Evolutionary conservation across 2,329 filamentous ascomycete species (phyloP).

Genomic region (Westerdykella sp.): DNA sequence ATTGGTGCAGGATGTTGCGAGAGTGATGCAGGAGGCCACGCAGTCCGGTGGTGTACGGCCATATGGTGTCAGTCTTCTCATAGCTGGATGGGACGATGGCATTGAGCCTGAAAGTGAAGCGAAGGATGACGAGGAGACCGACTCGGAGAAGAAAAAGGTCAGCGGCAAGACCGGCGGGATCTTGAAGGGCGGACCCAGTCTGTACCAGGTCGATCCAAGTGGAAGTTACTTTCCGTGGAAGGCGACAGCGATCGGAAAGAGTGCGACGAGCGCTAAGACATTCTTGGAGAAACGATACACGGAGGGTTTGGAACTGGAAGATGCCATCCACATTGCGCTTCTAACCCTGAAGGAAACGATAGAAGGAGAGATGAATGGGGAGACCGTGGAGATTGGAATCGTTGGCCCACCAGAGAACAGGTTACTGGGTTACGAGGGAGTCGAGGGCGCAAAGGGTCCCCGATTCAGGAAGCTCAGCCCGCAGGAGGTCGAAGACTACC

Average conservation of each 20-base stretch:
- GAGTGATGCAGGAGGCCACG: constrained; percentile 98
- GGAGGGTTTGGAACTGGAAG: constrained; percentile 91
- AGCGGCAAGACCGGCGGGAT: constrained; percentile 90
- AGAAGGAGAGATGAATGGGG: constrained; percentile 97
- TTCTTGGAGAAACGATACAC: constrained; percentile 99
- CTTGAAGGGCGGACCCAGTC: constrained; percentile 88
- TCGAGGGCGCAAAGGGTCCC: constrained; percentile 76
- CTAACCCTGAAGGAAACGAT: constrained; percentile 98
- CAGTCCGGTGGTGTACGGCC: constrained; percentile 96
- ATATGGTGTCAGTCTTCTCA: constrained; percentile 90
- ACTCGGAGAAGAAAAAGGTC: constrained; percentile 59
- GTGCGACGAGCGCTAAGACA: constrained; percentile 95
- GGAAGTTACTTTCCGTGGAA: constrained; percentile 99
- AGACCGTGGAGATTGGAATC: constrained; percentile 97
- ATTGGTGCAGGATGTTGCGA: constrained; percentile 95
- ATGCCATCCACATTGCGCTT: constrained; percentile 96
- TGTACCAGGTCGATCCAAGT: constrained; percentile 99
- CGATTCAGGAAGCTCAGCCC: constrained; percentile 92
- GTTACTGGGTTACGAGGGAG: constrained; percentile 83
- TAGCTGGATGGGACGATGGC: constrained; percentile 97
- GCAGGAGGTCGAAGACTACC: constrained; percentile 98
- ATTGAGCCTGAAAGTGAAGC: constrained; percentile 77
- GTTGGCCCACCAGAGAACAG: constrained; percentile 92
- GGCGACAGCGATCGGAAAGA: constrained; percentile 97
- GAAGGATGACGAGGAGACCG: constrained; percentile 47